Evolutionary conservation across 2,329 filamentous ascomycete species (phyloP).

Genomic region (Geosmithia putterillii): DNA sequence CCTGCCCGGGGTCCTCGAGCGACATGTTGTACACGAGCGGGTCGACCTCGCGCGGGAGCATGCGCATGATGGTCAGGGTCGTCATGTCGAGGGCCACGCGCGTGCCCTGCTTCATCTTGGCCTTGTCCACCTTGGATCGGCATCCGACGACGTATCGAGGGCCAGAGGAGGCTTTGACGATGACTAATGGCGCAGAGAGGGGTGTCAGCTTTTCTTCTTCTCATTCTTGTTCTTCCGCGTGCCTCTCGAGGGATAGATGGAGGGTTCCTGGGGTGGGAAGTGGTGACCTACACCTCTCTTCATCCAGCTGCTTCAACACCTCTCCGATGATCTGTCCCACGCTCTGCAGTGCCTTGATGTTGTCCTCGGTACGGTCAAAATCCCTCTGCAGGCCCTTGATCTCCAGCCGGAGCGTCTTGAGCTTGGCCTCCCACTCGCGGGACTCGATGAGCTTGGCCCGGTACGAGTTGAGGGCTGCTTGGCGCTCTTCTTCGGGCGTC

Average conservation of each 20-base stretch:
- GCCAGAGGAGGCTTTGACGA: constrained; percentile 95
- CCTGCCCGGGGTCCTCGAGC: constrained; percentile 89
- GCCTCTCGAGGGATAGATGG: too few species aligned
- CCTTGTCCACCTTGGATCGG: constrained; percentile 95
- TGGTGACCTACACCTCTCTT: constrained; percentile 93
- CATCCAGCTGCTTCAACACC: constrained; percentile 95
- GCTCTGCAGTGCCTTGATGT: constrained; percentile 98
- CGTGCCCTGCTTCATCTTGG: constrained; percentile 94
- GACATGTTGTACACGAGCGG: constrained; percentile 99
- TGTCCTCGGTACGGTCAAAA: constrained; percentile 94
- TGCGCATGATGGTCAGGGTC: constrained; percentile 98
- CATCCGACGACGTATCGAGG: constrained; percentile 97
- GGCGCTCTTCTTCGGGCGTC: constrained; percentile 45
- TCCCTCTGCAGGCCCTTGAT: constrained; percentile 94
- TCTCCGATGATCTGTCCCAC: constrained; percentile 99
- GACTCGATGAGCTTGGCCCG: constrained; percentile 81
- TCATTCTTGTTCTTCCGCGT: neutral
- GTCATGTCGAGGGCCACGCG: constrained; percentile 98
- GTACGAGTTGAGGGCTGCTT: constrained; percentile 65
- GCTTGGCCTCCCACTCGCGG: constrained; percentile 96
- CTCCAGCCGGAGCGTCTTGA: constrained; percentile 85
- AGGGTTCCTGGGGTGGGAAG: too few species aligned
- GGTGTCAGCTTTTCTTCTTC: constrained; percentile 4
- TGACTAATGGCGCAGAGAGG: too few species aligned
- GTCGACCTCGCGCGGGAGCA: constrained; percentile 96